Evolutionary conservation across 2,329 filamentous ascomycete species (phyloP), one percentile per base, ranked within the genome.

Genomic region (Trichoderma sp.): DNA sequence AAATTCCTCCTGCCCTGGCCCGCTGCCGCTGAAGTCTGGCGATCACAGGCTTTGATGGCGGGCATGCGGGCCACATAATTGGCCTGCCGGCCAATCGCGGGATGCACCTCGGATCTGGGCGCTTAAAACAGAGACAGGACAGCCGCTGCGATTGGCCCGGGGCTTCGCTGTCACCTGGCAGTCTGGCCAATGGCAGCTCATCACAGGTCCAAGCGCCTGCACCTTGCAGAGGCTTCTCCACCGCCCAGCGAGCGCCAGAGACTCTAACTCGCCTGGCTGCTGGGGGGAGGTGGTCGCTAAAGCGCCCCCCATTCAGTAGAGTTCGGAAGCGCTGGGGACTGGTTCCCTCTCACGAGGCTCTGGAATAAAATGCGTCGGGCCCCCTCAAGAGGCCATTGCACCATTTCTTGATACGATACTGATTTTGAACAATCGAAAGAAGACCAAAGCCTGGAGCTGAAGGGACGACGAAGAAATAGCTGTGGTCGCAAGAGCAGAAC

Each of bases 61-160:
- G 39, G 58, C 21, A 43, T 43, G 30, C 14, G 16, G 24, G 39
- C 59, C 26, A 21, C 43, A 26, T 66, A 16, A 78, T 78, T 78
- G 76, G 77, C 59, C 59, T 58, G 72, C 55, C 34, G 70, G 61
- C 77, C 77, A 79, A 78, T 78, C 70, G 72, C 61, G 68, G 66
- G 58, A 65, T 68, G 64, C 70, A 59, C 69, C 71, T 68, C 26
- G 70, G 71, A 74, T 73, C 71, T 70, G 73, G 76, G 77, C 77
- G 77, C 77, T 79, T 79, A 79, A 71, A 73, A 70, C 59, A 28
- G 14, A 30, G n/a, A 16, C 37, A 30, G 59, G 37, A 60, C 49
- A 39, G 60, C 32, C 59, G 66, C 68, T 73, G 61, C 73, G 52
- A 79, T 79, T 79, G 77, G 77, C 68, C 56, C 7, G 30, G 21